These are phyloP conservation scores for Pichia sp. DNA, from an alignment of 1,139 yeast species.

Conservation along the genomic window DNA sequence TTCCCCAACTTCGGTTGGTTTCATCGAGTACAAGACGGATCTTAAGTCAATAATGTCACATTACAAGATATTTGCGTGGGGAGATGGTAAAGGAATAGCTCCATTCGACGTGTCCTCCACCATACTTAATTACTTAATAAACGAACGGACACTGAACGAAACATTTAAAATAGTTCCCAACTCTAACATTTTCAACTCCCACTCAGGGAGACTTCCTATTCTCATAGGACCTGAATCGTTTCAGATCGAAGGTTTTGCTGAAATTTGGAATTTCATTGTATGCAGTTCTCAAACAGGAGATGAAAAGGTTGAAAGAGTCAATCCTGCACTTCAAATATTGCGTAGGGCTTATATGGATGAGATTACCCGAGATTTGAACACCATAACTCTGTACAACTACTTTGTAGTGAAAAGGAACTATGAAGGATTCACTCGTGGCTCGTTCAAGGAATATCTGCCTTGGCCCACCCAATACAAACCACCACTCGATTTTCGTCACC, in stretches of 20 bases:
- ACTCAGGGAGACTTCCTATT: conserved; percentile 53
- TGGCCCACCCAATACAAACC: conserved; percentile 86
- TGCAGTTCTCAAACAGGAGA: neutral
- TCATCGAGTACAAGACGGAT: neutral
- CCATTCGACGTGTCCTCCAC: conserved; percentile 42
- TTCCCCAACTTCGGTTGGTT: too few species aligned
- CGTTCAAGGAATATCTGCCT: conserved; percentile 50
- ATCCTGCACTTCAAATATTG: conserved; percentile 1
- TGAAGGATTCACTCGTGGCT: conserved; percentile 44
- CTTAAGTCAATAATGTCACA: conserved; percentile 14
- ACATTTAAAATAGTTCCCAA: conserved; percentile 45
- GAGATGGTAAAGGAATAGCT: conserved; percentile 34
- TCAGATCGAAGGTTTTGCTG: conserved; percentile 45
- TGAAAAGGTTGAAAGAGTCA: too few species aligned
- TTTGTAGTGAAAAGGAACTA: conserved; percentile 61
- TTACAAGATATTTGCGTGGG: conserved; percentile 56
- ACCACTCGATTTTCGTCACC: conserved; percentile 50
- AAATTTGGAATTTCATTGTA: conserved; percentile 29
- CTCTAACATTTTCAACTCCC: conserved; percentile 46
- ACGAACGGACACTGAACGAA: conserved; percentile 22
- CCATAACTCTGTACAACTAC: conserved; percentile 56
- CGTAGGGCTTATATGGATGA: conserved; percentile 7
- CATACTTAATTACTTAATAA: conserved; percentile 38
- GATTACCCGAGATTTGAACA: conserved; percentile 20
- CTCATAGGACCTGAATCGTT: conserved; percentile 35